These are phyloP conservation scores for Blastocystis sp. DNA, from an alignment of 352 stramenopile genomes.

Conservation along the genomic window DNA sequence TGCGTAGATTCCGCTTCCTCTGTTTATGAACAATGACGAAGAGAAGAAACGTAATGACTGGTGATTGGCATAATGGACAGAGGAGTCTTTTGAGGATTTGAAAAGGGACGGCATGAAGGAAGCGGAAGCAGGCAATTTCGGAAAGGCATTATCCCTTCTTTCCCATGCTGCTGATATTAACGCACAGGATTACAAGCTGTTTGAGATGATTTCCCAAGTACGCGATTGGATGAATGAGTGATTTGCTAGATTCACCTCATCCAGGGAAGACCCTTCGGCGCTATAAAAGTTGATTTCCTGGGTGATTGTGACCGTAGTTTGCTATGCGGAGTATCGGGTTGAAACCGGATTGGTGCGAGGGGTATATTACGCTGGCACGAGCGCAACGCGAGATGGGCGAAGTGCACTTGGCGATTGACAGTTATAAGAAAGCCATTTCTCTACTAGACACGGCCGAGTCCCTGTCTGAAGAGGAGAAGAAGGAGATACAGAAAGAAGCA, in stretches of 20 bases:
- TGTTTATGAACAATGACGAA: background rate
- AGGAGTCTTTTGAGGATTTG: constrained; percentile 10
- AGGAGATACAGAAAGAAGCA: constrained; percentile 21
- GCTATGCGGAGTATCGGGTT: constrained; percentile 29
- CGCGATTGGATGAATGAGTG: background rate
- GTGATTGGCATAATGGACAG: background rate
- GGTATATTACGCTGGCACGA: constrained; percentile 43
- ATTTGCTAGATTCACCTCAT: constrained; percentile 51
- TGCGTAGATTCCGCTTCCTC: background rate
- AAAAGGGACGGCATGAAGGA: constrained; percentile 23
- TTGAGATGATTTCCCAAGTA: constrained; percentile 65
- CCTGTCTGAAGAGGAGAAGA: constrained; percentile 51
- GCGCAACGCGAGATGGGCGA: constrained; percentile 62
- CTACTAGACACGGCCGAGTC: constrained; percentile 3
- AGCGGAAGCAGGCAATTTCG: constrained; percentile 48
- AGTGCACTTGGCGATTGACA: constrained; percentile 26
- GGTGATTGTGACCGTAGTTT: background rate
- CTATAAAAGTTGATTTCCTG: constrained; percentile 5
- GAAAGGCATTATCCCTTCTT: constrained; percentile 29
- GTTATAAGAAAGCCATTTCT: constrained; percentile 46
- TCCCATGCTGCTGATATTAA: constrained; percentile 41
- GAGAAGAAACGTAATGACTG: background rate
- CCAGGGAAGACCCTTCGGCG: constrained; percentile 42
- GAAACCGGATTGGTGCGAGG: constrained; percentile 63
- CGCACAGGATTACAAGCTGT: constrained; percentile 57